These are phyloP conservation scores for Cyberlindnera mycetangii DNA, from an alignment of 805 yeast species.

Conservation along the genomic window DNA sequence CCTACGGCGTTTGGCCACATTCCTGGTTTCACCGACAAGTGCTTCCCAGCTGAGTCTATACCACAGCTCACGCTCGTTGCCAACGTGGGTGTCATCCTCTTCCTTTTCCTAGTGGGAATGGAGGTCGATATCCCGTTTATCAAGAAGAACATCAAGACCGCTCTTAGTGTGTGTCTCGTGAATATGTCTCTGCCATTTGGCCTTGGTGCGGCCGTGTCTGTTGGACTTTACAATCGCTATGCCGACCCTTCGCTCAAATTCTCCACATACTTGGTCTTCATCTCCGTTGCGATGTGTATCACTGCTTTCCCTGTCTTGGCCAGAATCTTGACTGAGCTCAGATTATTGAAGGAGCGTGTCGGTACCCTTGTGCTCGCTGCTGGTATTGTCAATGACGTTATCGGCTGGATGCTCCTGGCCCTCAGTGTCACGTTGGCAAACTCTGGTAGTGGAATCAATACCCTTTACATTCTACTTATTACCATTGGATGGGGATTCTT, in stretches of 20 bases:
- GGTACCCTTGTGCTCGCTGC: slow-evolving; percentile 77
- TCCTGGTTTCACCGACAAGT: slow-evolving; percentile 59
- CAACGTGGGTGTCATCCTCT: slow-evolving; percentile 69
- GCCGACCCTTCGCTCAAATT: slow-evolving; percentile 44
- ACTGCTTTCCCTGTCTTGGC: slow-evolving; percentile 87
- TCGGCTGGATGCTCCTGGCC: slow-evolving; percentile 82
- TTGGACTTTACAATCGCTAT: slow-evolving; percentile 46
- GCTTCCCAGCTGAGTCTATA: slow-evolving; percentile 63
- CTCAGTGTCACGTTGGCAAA: slow-evolving; percentile 74
- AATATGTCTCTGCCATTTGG: slow-evolving; percentile 81
- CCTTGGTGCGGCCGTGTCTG: slow-evolving; percentile 68
- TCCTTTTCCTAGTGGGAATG: slow-evolving; percentile 73
- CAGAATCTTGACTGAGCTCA: slow-evolving; percentile 70
- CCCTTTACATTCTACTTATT: slow-evolving; percentile 65
- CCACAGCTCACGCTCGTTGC: slow-evolving; percentile 67
- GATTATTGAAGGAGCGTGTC: slow-evolving; percentile 67
- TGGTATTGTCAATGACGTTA: slow-evolving; percentile 74
- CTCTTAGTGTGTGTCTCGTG: slow-evolving; percentile 63
- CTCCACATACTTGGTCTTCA: slow-evolving; percentile 74
- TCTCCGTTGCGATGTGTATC: slow-evolving; percentile 80
- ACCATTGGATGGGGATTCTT: slow-evolving; percentile 69
- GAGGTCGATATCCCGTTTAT: slow-evolving; percentile 73
- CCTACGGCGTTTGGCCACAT: slow-evolving; percentile 73
- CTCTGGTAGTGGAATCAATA: slow-evolving; percentile 62
- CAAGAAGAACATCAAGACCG: slow-evolving; percentile 55